Conservation (phyloP, 164 flowering plant species). For the Chimonanthus praecox region DNA sequence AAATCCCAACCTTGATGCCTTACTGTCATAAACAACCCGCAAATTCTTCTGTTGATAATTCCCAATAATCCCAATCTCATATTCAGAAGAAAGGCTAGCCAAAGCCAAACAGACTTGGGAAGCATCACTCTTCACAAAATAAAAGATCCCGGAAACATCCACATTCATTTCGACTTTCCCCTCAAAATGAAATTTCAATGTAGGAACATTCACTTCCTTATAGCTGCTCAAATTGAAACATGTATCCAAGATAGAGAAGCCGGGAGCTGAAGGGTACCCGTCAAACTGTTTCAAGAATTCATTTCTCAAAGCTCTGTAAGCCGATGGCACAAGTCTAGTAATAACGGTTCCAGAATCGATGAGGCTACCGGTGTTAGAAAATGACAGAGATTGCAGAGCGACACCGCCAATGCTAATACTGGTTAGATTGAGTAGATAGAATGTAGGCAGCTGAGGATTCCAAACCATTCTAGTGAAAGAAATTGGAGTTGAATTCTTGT, state of each 20-base stretch:
- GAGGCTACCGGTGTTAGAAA: conserved; percentile 30
- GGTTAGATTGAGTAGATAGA: conserved; percentile 70
- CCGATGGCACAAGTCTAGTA: conserved; percentile 57
- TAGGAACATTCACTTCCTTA: conserved; percentile 58
- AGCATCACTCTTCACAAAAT: conserved; percentile 61
- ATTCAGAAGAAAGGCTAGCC: conserved; percentile 64
- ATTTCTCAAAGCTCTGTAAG: conserved; percentile 47
- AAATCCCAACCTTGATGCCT: conserved; percentile 59
- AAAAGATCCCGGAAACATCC: conserved; percentile 62
- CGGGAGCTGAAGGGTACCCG: conserved; percentile 58
- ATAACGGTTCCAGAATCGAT: conserved; percentile 87
- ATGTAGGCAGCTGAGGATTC: conserved; percentile 46
- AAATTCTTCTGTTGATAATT: conserved; percentile 80
- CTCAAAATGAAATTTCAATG: conserved; percentile 50
- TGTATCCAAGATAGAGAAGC: conserved; percentile 68
- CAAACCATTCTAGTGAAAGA: conserved; percentile 54
- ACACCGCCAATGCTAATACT: conserved; percentile 64
- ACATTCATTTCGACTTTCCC: conserved; percentile 48
- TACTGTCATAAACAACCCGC: conserved; percentile 69
- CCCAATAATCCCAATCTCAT: conserved; percentile 65
- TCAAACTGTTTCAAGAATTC: conserved; percentile 71
- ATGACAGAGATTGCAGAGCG: conserved; percentile 31
- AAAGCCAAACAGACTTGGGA: conserved; percentile 85
- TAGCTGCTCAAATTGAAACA: conserved; percentile 65
- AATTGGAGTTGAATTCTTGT: conserved; percentile 50